Base-by-base conservation (phyloP, 441 rosid genomes). In the Populus hybrid region DNA sequence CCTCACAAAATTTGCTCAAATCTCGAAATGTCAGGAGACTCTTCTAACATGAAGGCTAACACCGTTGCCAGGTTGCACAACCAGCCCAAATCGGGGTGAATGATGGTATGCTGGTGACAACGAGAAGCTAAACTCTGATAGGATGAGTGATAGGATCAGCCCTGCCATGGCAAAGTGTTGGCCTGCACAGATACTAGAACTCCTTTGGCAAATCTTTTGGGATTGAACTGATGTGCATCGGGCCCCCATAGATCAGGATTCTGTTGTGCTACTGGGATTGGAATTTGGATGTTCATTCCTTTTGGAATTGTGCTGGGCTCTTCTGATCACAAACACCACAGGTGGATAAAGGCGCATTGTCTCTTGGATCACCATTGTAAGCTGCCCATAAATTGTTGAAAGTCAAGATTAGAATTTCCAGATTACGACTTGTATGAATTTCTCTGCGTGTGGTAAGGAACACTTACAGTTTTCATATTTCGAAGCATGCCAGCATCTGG, bases 291-390 rank as follows among this genome's bases (percentile, higher is more conserved):
- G 77, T 65, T 50, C 32, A 75, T 71, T 50, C 88, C 90, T 81
- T 81, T 82, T 0, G 86, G 92, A 28, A 86, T 61, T 68, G 69
- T 12, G 59, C 23, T 53, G 10, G 12, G 85, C 80, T 75, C 71
- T 80, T 69, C 87, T 81, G 8, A 34, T 24, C 57, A 69, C 67
- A 68, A 80, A 78, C 32, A 71, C 78, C 6, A 81, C 80, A 0
- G 90, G 86, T 10, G 88, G 89, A 79, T 90, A 87, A 4, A 87
- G 85, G 12, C 89, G 85, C 81, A 89, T 20, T n/a, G 88, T 83
- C 83, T 86, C 93, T 46, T 84, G 90, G 72, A 87, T 82, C 71
- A 82, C 88, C 90, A 83, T 88, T 18, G 83, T 82, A 34, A 88
- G 69, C 90, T 87, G 86, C 80, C 28, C 38, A 65, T 40, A 35